A percentile compares a stretch with the other conserved stretches of the same genome.
Evolutionary conservation across 2,329 filamentous ascomycete species (phyloP).

Genomic region (Aspergillus sp.): DNA sequence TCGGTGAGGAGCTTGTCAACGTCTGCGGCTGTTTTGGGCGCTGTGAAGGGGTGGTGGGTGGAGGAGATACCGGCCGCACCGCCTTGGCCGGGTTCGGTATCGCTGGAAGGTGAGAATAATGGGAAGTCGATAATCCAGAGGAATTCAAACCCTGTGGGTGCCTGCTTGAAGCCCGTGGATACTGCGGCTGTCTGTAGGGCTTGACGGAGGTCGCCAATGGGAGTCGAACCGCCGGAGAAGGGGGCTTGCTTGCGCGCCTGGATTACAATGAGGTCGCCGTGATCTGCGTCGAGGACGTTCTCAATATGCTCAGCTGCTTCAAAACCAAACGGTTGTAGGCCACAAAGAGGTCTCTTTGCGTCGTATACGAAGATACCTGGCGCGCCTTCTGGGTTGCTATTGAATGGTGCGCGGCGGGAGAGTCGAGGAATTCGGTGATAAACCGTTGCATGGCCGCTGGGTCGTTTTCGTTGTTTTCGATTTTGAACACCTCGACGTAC

Average conservation of each 20-base stretch:
- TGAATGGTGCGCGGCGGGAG: conserved; percentile 50
- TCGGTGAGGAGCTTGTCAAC: conserved; percentile 64
- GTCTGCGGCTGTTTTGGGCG: conserved; percentile 64
- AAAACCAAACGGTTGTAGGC: conserved; percentile 70
- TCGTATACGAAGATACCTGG: conserved; percentile 74
- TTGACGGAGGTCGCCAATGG: conserved; percentile 63
- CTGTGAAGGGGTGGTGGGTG: conserved; percentile 94
- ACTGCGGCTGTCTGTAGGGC: conserved; percentile 63
- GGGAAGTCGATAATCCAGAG: conserved; percentile 88
- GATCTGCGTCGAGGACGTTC: conserved; percentile 46
- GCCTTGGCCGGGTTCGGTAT: conserved; percentile 67
- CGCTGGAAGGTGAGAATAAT: conserved; percentile 69
- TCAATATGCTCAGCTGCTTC: conserved; percentile 56
- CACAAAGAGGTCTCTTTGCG: conserved; percentile 61
- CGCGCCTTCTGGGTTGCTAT: conserved; percentile 63
- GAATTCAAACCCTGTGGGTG: conserved; percentile 53
- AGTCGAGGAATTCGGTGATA: conserved; percentile 62
- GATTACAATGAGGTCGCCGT: conserved; percentile 72
- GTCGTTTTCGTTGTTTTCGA: conserved; percentile 43
- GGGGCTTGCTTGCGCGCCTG: conserved; percentile 64
- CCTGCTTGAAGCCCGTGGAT: conserved; percentile 49
- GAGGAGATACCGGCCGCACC: conserved; percentile 71
- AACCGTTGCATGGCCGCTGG: conserved; percentile 53
- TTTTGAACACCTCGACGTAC: conserved; percentile 64
- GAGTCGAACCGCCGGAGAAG: conserved; percentile 63